These are phyloP conservation scores for Dorcoceras hygrometricum DNA, from an alignment of 257 asterid species.

Conservation along the genomic window DNA sequence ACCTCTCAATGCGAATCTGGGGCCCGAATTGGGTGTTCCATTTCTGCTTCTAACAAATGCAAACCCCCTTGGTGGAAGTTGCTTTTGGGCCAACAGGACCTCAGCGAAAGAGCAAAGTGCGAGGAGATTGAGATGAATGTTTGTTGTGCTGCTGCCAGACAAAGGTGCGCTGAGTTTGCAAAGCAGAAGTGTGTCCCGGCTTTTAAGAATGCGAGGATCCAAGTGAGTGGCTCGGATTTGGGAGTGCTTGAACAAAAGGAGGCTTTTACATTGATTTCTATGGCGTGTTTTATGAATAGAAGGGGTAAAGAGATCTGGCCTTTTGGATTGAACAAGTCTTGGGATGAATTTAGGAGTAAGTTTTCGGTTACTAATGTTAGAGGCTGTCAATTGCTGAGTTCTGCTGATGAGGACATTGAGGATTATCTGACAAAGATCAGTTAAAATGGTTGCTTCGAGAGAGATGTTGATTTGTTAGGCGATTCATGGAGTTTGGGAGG, in stretches of 20 bases:
- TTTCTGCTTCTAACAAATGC: slow-evolving; percentile 78
- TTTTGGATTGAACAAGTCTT: slow-evolving; percentile 37
- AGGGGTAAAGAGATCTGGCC: slow-evolving; percentile 31
- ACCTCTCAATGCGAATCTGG: slow-evolving; percentile 73
- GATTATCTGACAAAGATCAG: slow-evolving; percentile 35
- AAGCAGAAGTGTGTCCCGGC: slow-evolving; percentile 60
- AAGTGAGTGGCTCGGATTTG: slow-evolving; percentile 38
- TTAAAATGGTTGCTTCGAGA: neutral
- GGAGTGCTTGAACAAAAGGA: slow-evolving; percentile 38
- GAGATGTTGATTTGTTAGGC: neutral
- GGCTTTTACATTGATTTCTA: slow-evolving; percentile 51
- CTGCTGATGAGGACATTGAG: slow-evolving; percentile 31
- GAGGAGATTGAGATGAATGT: slow-evolving; percentile 78
- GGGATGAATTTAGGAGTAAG: slow-evolving; percentile 45
- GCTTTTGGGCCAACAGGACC: slow-evolving; percentile 42
- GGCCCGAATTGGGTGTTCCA: slow-evolving; percentile 84
- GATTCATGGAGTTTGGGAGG: slow-evolving; percentile 13
- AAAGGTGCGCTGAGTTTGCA: slow-evolving; percentile 52
- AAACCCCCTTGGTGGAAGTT: slow-evolving; percentile 82
- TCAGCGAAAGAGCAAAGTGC: slow-evolving; percentile 60
- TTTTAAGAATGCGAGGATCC: slow-evolving; percentile 58
- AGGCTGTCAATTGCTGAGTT: slow-evolving; percentile 60
- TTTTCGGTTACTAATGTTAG: slow-evolving; percentile 38
- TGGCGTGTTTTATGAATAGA: slow-evolving; percentile 39
- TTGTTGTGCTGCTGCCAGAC: slow-evolving; percentile 54